Evolutionary conservation across 768 basidiomycete genomes (phyloP), one percentile per base, ranked within the genome.

Genomic region (Lentinus brumalis): DNA sequence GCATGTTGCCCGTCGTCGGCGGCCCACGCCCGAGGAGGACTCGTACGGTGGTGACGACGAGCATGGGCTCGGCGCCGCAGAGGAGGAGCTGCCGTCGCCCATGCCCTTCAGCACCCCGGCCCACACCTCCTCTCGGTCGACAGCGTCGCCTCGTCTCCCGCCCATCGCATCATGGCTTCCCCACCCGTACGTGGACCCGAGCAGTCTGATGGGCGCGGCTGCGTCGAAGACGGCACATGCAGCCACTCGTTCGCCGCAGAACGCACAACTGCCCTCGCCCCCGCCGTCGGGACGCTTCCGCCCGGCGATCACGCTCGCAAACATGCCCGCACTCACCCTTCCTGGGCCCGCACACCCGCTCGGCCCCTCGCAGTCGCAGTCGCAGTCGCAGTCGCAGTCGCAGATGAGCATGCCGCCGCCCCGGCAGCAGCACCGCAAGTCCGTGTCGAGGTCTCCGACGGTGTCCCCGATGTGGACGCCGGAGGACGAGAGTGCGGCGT

Each of bases 81-180:
- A 62, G 44, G 50, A 53, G 9, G 69, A 71, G 53, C 74, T 71
- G 57, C 66, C 61, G 51, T 49, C 58, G n/a, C 61, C 62, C 30
- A 41, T 67, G 16, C 60, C 61, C 26, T 57, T 66, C 14, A 26
- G 21, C 21, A 26, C 21, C 21, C 21, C 21, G 2, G 55, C 42
- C 40, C 50, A 32, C 32, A 54, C 41, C 14, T 38, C 50, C 45
- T 30, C 60, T 31, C 32, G 39, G 16, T 53, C 67, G 39, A 65
- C 65, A 10, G 55, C 65, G 26, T 73, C 57, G 39, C 71, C 77
- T 7, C 83, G 81, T 39, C 81, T 90, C 11, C 88, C 88, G 0
- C 78, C 88, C 53, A 89, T 90, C 51, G 85, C 88, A 0, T 81
- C 88, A 1, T 89, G 87, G 88, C 78, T 89, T 0, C 82, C 82